Base-by-base conservation (phyloP, 306 rosid genomes). In the Dicorynia guianensis region DNA sequence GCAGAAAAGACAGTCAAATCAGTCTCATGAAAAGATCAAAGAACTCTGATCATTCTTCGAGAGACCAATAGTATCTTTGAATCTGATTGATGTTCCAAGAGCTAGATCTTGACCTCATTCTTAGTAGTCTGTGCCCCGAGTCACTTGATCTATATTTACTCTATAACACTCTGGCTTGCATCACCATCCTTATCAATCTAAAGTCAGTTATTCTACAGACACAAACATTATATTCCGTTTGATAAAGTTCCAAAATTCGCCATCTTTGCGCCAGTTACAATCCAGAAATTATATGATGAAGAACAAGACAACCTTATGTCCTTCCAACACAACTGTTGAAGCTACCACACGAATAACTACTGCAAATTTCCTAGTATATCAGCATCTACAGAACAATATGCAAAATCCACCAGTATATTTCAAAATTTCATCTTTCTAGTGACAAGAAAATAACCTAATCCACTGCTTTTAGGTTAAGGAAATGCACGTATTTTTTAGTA, bases 401-500 rank as follows among this genome's bases (percentile, higher is more conserved):
- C n/a, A n/a, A n/a, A n/a, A n/a, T n/a, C n/a, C n/a, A n/a, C n/a
- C n/a, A n/a, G n/a, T n/a, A n/a, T n/a, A n/a, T n/a, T n/a, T n/a
- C n/a, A n/a, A n/a, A n/a, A n/a, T n/a, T n/a, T n/a, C n/a, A n/a
- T n/a, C n/a, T n/a, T n/a, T n/a, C n/a, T n/a, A n/a, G n/a, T n/a
- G n/a, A n/a, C n/a, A n/a, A n/a, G n/a, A n/a, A n/a, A n/a, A n/a
- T n/a, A n/a, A n/a, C n/a, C n/a, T n/a, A n/a, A n/a, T n/a, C n/a
- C n/a, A n/a, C n/a, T n/a, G 49, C 47, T 65, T 43, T 49, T 46
- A 30, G 84, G 71, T 84, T 38, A 56, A 42, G 71, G 0, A 55
- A 18, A 40, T 7, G 8, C 69, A 6, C 25, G 46, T 7, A 0
- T 15, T 7, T 17, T 52, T 56, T 36, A 46, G 50, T 15, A 63